Evolutionary conservation across 106 monocot genomes (phyloP), one percentile per base, ranked within the genome.

Genomic region (Cymbidium sinense): DNA sequence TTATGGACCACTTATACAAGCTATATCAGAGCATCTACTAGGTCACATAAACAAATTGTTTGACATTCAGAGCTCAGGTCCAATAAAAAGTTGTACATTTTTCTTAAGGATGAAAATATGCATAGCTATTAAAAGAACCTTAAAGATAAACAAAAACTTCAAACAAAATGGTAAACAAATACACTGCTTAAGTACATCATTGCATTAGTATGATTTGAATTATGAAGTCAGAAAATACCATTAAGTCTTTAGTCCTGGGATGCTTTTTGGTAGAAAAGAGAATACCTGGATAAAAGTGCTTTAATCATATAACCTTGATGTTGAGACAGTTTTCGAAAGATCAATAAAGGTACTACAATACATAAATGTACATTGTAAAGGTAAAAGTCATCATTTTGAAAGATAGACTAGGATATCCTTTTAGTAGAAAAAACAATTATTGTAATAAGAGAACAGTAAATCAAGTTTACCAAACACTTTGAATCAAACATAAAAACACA

Each of bases 181-280:
- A 23, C 33, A 67, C 67, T 15, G 33, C 2, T 34, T 31, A 31
- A 3, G 67, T 67, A 67, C 67, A 67, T 17, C 33, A 31, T 33
- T 67, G 33, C 12, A 67, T 17, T 71, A 71, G 20, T 36, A 39
- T 36, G 21, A 39, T 39, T 23, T 37, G 8, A 75, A 50, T 47
- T 20, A 44, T 50, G 72, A 76, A 75, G 34, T 64, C 43, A 65
- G 75, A 9, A 41, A 28, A 21, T 92, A 94, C 98, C 90, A 84
- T 79, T 35, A 99, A 87, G 28, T 94, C 98, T 82, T 94, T 99
- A 13, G 94, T 99, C 80, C 92, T 87, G 37, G 88, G 86, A 81
- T 99, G 94, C 76, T 88, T 99, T 82, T 99, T 99, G 5, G 90
- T 99, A 69, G 98, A 90, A 74, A 99, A 99, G 27, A 99, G 87